Base-by-base conservation (phyloP, 2,329 filamentous ascomycete species). In the Cercospora sesami region DNA sequence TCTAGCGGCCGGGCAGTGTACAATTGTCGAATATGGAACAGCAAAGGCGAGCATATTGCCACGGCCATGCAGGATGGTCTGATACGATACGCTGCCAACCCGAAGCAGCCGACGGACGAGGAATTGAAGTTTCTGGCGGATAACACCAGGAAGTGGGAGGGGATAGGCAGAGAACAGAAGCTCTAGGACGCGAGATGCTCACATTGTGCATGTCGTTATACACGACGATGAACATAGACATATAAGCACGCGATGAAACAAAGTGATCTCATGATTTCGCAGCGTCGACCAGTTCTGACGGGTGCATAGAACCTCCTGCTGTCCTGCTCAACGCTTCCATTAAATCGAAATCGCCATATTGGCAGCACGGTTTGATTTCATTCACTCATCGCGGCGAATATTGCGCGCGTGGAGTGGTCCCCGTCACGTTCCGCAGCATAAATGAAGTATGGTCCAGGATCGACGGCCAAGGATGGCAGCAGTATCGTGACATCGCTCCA, bases 51-150 rank as follows among this genome's bases (percentile, higher is more conserved):
- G 12, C 78, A 85, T 71, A 68, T 86, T 53, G 82, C 80, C 8
- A 85, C 80, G 18, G 80, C 82, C 12, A 78, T 83, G 69, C 84
- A 86, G 71, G 84, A 86, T 71, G 83, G 83, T 5, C 76, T 85
- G 78, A 73, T 85, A 12, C 66, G 78, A 48, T 67, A 76, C 30
- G 73, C 68, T 23, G 28, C 26, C 21, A 45, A 65, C 53, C 66
- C 63, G 23, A 57, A 70, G 28, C 26, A 57, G 14, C 66, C 63
- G 36, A 59, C 66, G 4, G 66, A 63, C 9, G 66, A 66, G 4
- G 68, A 70, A 45, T 23, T 39, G 42, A 64, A 66, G 23, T 10
- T 66, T 18, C 33, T 70, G 16, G 36, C 58, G 3, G 42, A 33
- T 10, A 63, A 28, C 4, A 58, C 26, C 12, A 21, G 16, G 42